phyloP scores from a whole-genome alignment of 2,329 filamentous ascomycete genomes.

The Colletotrichum viniferum region DNA sequence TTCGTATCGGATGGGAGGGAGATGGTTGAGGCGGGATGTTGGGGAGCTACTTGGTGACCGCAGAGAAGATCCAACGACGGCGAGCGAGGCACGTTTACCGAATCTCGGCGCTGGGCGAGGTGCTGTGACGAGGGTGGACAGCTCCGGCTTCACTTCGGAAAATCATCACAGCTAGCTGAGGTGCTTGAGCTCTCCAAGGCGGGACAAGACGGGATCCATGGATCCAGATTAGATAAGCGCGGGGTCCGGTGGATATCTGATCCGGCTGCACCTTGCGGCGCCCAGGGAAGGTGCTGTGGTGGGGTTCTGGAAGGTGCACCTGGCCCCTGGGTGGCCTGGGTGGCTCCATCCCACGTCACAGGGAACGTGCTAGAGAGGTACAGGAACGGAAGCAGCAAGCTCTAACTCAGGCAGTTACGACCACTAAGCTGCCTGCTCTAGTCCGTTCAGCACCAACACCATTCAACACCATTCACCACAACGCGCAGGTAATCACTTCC shows the following conservation, averaged over 20 bases:
- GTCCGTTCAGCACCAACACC: neutral
- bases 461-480: neutral
- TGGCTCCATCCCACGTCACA: slow-evolving; percentile 18
- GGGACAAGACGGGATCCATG: neutral
- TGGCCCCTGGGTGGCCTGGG: neutral
- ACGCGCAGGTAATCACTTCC: neutral
- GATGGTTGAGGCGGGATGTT: neutral
- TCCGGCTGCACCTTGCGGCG: neutral
- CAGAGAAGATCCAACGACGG: neutral
- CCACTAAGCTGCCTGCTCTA: slow-evolving; percentile 12
- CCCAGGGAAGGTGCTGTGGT: neutral
- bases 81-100: slow-evolving; percentile 1
- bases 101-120: slow-evolving; percentile 1
- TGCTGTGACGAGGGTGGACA: neutral
- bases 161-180: slow-evolving; percentile 3
- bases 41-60: neutral
- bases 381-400: slow-evolving; percentile 11
- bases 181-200: neutral
- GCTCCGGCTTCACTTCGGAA: slow-evolving; percentile 20
- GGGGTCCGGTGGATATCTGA: neutral
- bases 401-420: slow-evolving; percentile 13
- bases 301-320: neutral
- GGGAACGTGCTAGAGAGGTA: slow-evolving; percentile 13
- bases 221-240: neutral
- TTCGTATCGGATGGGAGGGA: neutral